Conservation (phyloP, 495 filamentous ascomycete species). For the Penicillium psychrofluorescens region DNA sequence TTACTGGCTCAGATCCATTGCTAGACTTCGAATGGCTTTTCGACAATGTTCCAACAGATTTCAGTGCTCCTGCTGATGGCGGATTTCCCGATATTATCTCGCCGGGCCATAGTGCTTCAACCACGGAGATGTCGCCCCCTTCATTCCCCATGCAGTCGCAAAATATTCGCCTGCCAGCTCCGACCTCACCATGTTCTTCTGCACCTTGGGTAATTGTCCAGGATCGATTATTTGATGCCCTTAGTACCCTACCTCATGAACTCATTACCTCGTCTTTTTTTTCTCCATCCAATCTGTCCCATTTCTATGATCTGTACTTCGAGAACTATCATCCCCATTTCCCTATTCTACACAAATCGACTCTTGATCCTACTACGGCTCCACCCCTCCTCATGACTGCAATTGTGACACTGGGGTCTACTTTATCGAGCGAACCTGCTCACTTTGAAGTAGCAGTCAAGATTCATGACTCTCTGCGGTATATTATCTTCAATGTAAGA, state of each 20-base stretch:
- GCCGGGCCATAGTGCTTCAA: not conserved
- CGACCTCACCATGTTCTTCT: not conserved
- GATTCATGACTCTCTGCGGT: no score
- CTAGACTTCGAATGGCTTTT: constrained; percentile 12
- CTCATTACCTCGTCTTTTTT: not conserved
- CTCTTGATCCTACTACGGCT: not conserved
- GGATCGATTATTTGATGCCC: not conserved
- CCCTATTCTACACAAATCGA: constrained; percentile 9
- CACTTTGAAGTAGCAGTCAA: no score
- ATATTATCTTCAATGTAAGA: no score
- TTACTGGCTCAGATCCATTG: constrained; percentile 5
- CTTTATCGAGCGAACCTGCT: no score
- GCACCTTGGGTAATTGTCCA: not conserved
- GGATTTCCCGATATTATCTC: constrained; percentile 1
- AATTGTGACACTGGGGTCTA: no score
- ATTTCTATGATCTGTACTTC: constrained; percentile 8
- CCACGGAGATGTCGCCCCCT: constrained; percentile 6
- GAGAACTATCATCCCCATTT: constrained; percentile 14
- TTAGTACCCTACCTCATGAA: not conserved
- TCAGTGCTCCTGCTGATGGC: constrained; percentile 1
- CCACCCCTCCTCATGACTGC: no score
- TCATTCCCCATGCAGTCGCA: not conserved
- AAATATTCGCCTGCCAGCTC: not conserved
- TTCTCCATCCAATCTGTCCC: not conserved
- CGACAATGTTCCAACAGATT: constrained; percentile 5